phyloP scores from a whole-genome alignment of 2,329 filamentous ascomycete species.

The Hymenoscyphus salicellus region DNA sequence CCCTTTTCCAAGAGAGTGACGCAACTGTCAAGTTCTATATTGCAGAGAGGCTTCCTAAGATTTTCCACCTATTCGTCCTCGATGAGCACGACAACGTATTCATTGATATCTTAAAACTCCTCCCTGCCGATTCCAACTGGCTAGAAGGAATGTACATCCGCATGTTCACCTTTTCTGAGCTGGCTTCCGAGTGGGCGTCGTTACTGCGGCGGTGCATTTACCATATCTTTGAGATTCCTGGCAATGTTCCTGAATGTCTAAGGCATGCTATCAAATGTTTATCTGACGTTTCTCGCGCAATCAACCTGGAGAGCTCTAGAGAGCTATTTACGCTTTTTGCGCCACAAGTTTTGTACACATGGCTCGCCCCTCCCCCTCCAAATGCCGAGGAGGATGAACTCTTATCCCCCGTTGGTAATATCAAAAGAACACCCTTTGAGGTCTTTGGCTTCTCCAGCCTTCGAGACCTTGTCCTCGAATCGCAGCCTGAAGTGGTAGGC shows the following conservation, averaged over 20 bases:
- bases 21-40: slow-evolving; percentile 75
- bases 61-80: slow-evolving; percentile 82
- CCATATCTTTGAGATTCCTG: slow-evolving; percentile 88
- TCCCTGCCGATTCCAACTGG: slow-evolving; percentile 71
- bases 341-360: slow-evolving; percentile 86
- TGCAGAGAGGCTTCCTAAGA: slow-evolving; percentile 62
- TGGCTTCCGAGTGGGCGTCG: slow-evolving; percentile 83
- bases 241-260: slow-evolving; percentile 62
- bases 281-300: slow-evolving; percentile 58
- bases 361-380: slow-evolving; percentile 52
- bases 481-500: slow-evolving; percentile 74
- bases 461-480: slow-evolving; percentile 63
- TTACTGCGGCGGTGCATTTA: slow-evolving; percentile 84
- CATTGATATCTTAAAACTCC: slow-evolving; percentile 72
- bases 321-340: slow-evolving; percentile 81
- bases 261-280: slow-evolving; percentile 74
- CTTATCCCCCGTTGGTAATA: slow-evolving; percentile 28
- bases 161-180: slow-evolving; percentile 68
- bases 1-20: slow-evolving; percentile 63
- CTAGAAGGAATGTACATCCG: slow-evolving; percentile 83
- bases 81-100: slow-evolving; percentile 81
- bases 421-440: slow-evolving; percentile 75
- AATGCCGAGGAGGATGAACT: slow-evolving; percentile 47
- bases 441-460: slow-evolving; percentile 78
- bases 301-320: slow-evolving; percentile 63